Base-by-base conservation (phyloP, 352 stramenopile species). In the Pythium dissimile region DNA sequence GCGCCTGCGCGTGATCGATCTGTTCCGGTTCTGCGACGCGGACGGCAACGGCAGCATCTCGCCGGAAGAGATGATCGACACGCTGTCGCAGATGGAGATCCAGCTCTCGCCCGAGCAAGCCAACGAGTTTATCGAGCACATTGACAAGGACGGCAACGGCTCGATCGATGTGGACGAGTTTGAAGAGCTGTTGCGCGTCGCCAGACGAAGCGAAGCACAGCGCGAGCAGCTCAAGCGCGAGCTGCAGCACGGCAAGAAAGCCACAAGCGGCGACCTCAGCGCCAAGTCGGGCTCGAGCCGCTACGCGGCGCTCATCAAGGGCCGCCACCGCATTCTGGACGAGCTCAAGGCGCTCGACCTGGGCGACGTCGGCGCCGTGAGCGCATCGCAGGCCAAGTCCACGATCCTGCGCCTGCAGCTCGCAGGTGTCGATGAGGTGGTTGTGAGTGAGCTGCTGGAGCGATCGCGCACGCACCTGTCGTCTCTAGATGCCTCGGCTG, bases 91-190 rank as follows among this genome's bases (percentile, higher is more conserved):
- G 49, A 89, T 93, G 80, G 81, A 93, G 52, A 92, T 92, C 49
- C 81, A 90, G 47, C 68, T 92, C 13, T 77, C 78, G 21, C 43
- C 75, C 2, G 69, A 84, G 41, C 78, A 93, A 67, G 80, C 69
- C 0, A 59, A 78, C 20, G 77, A 80, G 12, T 89, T 93, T 35
- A 84, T 92, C 59, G 68, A 73, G 15, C 75, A 90, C 32, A 87
- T 94, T 20, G 81, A 93, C 68, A 90, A 88, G 38, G 82, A 94
- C 53, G 80, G 82, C 9, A 90, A 94, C 20, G 81, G 81, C 7
- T 86, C 77, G 2, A 92, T 95, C 52, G 81, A 95, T 38, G 75
- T 95, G 27, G 81, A 94, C 58, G 83, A 93, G 49, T 93, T 95
- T 44, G 81, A 92, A 55, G 84, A 89, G 52, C 62, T 95, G 10